phyloP scores from a whole-genome alignment of 1,139 yeast genomes.

The Kluyveromyces sp. region DNA sequence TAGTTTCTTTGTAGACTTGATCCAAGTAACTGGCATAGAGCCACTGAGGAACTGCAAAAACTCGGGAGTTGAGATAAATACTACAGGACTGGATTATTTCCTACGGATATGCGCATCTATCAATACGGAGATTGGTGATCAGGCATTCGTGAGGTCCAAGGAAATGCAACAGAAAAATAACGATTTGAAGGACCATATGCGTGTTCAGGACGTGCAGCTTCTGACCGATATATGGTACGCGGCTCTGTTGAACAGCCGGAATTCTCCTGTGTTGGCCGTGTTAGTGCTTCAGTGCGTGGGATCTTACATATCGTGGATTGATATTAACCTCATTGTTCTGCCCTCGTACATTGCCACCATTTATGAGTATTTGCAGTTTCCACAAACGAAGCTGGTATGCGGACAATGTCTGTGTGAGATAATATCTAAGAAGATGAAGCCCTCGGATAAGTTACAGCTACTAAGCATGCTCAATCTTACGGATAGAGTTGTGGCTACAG shows the following conservation, averaged over 20 bases:
- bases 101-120: conserved; percentile 65
- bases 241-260: conserved; percentile 37
- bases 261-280: conserved; percentile 20
- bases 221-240: conserved; percentile 65
- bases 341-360: conserved; percentile 57
- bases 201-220: conserved; percentile 66
- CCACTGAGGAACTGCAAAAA: conserved; percentile 9
- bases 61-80: conserved; percentile 25
- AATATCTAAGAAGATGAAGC: conserved; percentile 85
- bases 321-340: conserved; percentile 69
- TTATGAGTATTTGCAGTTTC: conserved; percentile 51
- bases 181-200: conserved; percentile 69
- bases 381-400: conserved; percentile 49
- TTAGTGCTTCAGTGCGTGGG: conserved; percentile 48
- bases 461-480: conserved; percentile 64
- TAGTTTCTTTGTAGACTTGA: conserved; percentile 59
- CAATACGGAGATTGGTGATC: conserved; percentile 92
- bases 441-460: conserved; percentile 75
- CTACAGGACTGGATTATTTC: conserved; percentile 64
- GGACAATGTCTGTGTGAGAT: conserved; percentile 75
- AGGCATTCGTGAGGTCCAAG: conserved; percentile 64
- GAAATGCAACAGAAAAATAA: conserved; percentile 59
- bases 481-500: conserved; percentile 32
- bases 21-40: conserved; percentile 29
- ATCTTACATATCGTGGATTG: conserved; percentile 91